Percentiles rank a stretch among this genome's conserved stretches.
These are phyloP conservation scores for Platanthera zijinensis DNA, from an alignment of 106 monocot species.

Conservation along the genomic window DNA sequence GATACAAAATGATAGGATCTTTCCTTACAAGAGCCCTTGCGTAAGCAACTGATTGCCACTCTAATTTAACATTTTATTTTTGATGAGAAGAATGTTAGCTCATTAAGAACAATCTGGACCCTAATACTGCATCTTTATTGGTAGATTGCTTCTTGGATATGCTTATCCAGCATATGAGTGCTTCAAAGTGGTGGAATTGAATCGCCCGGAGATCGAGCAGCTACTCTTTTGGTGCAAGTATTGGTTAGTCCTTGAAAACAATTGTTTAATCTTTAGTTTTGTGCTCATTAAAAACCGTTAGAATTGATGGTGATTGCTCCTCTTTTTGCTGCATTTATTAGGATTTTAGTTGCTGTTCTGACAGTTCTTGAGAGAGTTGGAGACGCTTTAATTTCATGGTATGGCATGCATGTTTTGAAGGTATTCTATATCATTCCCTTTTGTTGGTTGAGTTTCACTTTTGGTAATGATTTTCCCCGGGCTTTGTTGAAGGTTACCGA, in stretches of 20 bases:
- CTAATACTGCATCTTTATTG: not conserved
- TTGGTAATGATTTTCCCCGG: not conserved
- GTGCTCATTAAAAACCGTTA: not conserved
- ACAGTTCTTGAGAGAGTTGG: constrained; percentile 75
- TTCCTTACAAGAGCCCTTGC: constrained; percentile 29
- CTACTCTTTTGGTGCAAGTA: constrained; percentile 67
- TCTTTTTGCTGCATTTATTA: constrained; percentile 5
- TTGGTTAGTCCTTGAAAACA: constrained; percentile 26
- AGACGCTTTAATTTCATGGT: constrained; percentile 80
- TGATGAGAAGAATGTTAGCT: not conserved
- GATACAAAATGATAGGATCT: constrained; percentile 39
- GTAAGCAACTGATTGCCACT: constrained; percentile 14
- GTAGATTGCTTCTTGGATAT: constrained; percentile 62
- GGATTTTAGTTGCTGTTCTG: constrained; percentile 79
- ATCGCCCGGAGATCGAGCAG: constrained; percentile 59
- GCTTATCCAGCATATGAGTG: constrained; percentile 71
- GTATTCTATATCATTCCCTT: not conserved
- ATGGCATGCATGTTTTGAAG: not conserved
- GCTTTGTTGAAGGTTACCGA: constrained; percentile 59
- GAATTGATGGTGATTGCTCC: not conserved
- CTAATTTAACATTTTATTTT: not conserved
- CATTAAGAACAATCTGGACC: not conserved
- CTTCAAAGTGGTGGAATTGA: constrained; percentile 59
- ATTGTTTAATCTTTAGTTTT: not conserved
- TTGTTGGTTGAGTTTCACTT: not conserved